phyloP scores from a whole-genome alignment of 1,284 basidiomycete genomes.

The Albatrellus sp. region DNA sequence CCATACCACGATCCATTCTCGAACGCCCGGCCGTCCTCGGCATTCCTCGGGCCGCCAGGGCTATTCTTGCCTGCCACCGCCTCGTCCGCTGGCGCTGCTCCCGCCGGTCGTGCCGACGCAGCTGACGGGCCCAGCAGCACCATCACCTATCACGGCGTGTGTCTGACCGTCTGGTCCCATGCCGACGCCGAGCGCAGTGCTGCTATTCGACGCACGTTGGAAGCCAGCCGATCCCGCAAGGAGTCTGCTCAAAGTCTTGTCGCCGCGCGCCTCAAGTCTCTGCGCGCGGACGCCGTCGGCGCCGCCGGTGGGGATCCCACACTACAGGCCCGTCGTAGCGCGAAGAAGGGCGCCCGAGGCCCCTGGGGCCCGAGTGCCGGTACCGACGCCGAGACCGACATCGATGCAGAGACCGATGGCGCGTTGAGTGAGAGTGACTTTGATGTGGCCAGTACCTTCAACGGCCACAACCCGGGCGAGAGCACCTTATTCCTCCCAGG shows the following conservation, averaged over 20 bases:
- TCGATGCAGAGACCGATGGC: constrained; percentile 65
- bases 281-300: constrained; percentile 40
- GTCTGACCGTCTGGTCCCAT: constrained; percentile 88
- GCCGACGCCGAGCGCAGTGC: constrained; percentile 77
- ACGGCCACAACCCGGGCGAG: constrained; percentile 63
- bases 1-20: constrained; percentile 67
- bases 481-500: constrained; percentile 78
- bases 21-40: constrained; percentile 58
- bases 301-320: constrained; percentile 35
- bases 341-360: constrained; percentile 44
- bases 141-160: constrained; percentile 79
- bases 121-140: constrained; percentile 23
- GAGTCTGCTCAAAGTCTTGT: constrained; percentile 65
- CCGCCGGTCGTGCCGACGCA: constrained; percentile 8
- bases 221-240: constrained; percentile 63
- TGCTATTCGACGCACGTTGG: constrained; percentile 72
- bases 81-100: constrained; percentile 9
- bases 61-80: constrained; percentile 22
- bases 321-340: constrained; percentile 38
- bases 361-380: constrained; percentile 43
- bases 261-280: constrained; percentile 48
- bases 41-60: constrained; percentile 61
- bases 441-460: constrained; percentile 62
- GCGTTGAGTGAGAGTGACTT: constrained; percentile 75
- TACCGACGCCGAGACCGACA: constrained; percentile 50